Conservation (phyloP, 2,329 filamentous ascomycete genomes). For the Diaporthe sp. region DNA sequence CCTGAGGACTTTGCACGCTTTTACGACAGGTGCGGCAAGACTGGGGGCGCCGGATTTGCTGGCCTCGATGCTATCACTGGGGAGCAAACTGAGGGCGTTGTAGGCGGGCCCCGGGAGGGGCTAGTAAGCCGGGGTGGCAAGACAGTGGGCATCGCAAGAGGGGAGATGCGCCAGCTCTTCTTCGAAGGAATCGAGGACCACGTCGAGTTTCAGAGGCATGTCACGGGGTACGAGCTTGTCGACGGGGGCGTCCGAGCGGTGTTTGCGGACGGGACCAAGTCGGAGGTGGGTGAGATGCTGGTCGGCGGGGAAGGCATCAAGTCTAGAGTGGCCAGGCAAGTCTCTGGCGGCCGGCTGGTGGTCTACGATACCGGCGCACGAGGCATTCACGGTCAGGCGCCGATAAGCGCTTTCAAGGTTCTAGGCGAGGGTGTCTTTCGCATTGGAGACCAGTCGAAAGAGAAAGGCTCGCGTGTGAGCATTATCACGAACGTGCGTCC, state of each 20-base stretch:
- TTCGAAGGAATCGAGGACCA: slow-evolving; percentile 67
- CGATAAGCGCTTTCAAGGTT: slow-evolving; percentile 71
- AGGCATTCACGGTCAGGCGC: slow-evolving; percentile 76
- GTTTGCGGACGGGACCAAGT: slow-evolving; percentile 73
- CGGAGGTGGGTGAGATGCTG: slow-evolving; percentile 70
- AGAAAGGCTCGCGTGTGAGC: slow-evolving; percentile 60
- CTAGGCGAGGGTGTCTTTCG: slow-evolving; percentile 75
- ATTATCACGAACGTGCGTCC: slow-evolving; percentile 76
- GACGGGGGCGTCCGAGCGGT: slow-evolving; percentile 66
- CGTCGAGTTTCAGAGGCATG: slow-evolving; percentile 69
- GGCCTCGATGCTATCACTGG: slow-evolving; percentile 68
- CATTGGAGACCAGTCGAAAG: slow-evolving; percentile 62
- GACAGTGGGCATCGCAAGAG: slow-evolving; percentile 72
- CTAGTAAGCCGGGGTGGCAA: slow-evolving; percentile 69
- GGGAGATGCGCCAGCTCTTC: slow-evolving; percentile 74
- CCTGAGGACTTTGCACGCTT: slow-evolving; percentile 64
- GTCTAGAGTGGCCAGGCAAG: slow-evolving; percentile 71
- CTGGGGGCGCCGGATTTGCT: slow-evolving; percentile 67
- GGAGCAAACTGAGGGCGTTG: slow-evolving; percentile 55
- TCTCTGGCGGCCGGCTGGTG: slow-evolving; percentile 70
- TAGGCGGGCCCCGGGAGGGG: not conserved
- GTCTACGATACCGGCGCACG: slow-evolving; percentile 74
- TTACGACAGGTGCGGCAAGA: slow-evolving; percentile 72
- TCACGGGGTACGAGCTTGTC: slow-evolving; percentile 71
- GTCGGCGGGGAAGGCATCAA: slow-evolving; percentile 75